Conservation (phyloP, 192 early-diverging fungal genomes). For the Gryganskiella cystojenkinii region DNA sequence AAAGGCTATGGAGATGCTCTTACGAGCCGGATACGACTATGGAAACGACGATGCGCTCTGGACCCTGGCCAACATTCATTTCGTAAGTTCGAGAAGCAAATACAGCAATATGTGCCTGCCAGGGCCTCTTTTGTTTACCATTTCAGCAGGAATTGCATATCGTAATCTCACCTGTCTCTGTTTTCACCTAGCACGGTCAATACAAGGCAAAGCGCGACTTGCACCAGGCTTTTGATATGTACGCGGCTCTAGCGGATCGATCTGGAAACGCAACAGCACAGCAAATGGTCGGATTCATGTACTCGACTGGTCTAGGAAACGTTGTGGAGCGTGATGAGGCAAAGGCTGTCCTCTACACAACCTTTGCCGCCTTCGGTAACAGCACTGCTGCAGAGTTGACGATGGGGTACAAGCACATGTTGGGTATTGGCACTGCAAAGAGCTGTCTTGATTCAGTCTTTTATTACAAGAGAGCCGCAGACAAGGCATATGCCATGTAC, state of each 20-base stretch:
- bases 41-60: constrained; percentile 67
- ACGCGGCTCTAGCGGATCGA: constrained; percentile 65
- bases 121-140: neutral
- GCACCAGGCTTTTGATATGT: constrained; percentile 70
- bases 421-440: constrained; percentile 84
- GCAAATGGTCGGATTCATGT: constrained; percentile 90
- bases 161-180: neutral
- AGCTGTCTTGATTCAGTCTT: constrained; percentile 81
- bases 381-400: constrained; percentile 83
- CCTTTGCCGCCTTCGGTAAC: constrained; percentile 83
- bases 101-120: neutral
- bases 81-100: constrained; percentile 61
- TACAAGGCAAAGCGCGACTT: constrained; percentile 69
- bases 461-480: constrained; percentile 86
- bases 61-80: constrained; percentile 76
- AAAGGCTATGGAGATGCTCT: constrained; percentile 55
- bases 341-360: constrained; percentile 63
- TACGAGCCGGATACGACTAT: constrained; percentile 58
- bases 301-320: constrained; percentile 89
- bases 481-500: constrained; percentile 76
- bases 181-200: constrained; percentile 62
- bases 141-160: neutral
- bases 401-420: constrained; percentile 84
- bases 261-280: constrained; percentile 88
- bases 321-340: constrained; percentile 73